Percentiles rank a stretch among this genome's conserved stretches.
phyloP scores from a whole-genome alignment of 345 rosid species.

The Euphorbia peplus region DNA sequence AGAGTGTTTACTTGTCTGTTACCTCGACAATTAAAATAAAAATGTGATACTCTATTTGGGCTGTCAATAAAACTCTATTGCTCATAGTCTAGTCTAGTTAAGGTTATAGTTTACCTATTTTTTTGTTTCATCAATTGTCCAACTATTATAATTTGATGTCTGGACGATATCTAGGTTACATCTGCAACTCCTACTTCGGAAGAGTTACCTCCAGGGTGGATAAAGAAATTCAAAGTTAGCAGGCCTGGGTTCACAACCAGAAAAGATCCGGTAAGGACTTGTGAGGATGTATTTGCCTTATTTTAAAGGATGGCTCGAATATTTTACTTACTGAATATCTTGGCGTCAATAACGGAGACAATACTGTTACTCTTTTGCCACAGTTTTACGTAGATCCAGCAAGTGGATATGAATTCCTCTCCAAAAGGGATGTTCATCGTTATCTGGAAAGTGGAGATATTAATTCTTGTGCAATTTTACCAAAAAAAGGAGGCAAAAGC shows the following conservation, averaged over 20 bases:
- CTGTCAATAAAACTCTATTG: background rate
- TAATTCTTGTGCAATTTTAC: slow-evolving; percentile 19
- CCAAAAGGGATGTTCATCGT: slow-evolving; percentile 33
- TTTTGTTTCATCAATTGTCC: background rate
- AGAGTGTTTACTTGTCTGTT: background rate
- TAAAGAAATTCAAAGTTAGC: slow-evolving; percentile 31
- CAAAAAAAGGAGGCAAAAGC: slow-evolving; percentile 8
- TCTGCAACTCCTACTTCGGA: slow-evolving; percentile 17
- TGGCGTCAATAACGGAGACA: background rate
- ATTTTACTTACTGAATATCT: background rate
- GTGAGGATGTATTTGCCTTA: background rate
- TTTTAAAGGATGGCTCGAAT: background rate
- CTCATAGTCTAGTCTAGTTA: background rate
- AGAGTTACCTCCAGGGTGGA: slow-evolving; percentile 43
- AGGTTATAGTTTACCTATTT: too few relatives aligned
- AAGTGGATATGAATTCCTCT: slow-evolving; percentile 37
- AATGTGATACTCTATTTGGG: background rate
- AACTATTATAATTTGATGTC: slow-evolving; percentile 2
- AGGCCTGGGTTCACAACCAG: slow-evolving; percentile 17
- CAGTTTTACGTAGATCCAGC: slow-evolving; percentile 44
- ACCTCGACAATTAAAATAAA: background rate
- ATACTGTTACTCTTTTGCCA: slow-evolving; percentile 10
- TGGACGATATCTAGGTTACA: slow-evolving; percentile 27
- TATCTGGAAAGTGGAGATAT: slow-evolving; percentile 39
- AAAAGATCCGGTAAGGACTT: slow-evolving; percentile 33